Evolutionary conservation across 768 basidiomycete species (phyloP).

Genomic region (Russula vinacea): DNA sequence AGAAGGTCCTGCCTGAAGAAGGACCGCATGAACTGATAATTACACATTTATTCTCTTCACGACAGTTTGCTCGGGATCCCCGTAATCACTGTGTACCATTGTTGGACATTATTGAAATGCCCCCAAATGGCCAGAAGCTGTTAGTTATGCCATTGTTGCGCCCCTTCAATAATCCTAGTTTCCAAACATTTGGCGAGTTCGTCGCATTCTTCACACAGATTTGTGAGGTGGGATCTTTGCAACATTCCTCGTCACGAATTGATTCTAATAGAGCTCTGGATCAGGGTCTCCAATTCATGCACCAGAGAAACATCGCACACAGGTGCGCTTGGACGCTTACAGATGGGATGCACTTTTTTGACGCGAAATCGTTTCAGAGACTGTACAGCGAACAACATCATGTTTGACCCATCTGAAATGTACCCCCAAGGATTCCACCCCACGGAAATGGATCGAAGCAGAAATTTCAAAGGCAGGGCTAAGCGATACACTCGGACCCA

Average conservation of each 20-base stretch:
- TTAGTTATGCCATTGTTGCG: conserved; percentile 33
- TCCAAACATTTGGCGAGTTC: conserved; percentile 33
- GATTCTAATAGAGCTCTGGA: neutral
- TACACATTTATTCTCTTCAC: conserved; percentile 15
- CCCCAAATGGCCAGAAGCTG: conserved; percentile 13
- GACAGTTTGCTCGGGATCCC: conserved; percentile 20
- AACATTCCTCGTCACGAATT: neutral
- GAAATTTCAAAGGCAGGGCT: conserved; percentile 17
- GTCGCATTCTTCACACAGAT: conserved; percentile 32
- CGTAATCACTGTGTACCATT: conserved; percentile 32
- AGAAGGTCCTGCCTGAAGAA: conserved; percentile 19
- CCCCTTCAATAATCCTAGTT: conserved; percentile 30
- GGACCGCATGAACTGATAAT: conserved; percentile 22
- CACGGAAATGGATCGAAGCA: neutral
- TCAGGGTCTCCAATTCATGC: conserved; percentile 33
- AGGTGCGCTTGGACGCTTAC: conserved; percentile 14
- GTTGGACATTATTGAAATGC: conserved; percentile 29
- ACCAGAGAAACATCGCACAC: conserved; percentile 31
- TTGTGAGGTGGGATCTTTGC: conserved; percentile 28
- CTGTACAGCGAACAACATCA: conserved; percentile 22
- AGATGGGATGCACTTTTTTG: neutral
- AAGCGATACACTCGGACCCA: conserved; percentile 32
- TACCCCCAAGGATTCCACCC: conserved; percentile 25
- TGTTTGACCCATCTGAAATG: conserved; percentile 23
- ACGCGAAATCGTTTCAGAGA: conserved; percentile 4